Evolutionary conservation across 2,329 filamentous ascomycete genomes (phyloP).

Genomic region (Pseudodiploospora longispora): DNA sequence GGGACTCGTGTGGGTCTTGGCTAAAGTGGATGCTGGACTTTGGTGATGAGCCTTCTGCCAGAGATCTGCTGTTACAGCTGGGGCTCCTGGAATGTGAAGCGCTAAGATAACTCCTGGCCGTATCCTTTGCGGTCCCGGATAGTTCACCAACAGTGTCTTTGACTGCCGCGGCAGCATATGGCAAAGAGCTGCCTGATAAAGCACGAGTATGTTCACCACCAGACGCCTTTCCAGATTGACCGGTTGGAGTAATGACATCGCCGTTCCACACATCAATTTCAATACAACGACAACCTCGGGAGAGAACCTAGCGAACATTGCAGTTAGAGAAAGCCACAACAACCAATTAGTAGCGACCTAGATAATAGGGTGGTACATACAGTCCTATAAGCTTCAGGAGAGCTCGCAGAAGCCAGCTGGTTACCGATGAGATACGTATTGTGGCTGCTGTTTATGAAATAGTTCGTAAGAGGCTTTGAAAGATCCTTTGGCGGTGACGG

Average conservation of each 20-base stretch:
- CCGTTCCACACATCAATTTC: slow-evolving; percentile 96
- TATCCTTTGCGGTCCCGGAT: slow-evolving; percentile 17
- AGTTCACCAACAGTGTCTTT: slow-evolving; percentile 26
- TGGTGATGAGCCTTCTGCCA: slow-evolving; percentile 22
- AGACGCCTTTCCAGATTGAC: slow-evolving; percentile 26
- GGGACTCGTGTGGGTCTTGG: slow-evolving; percentile 23
- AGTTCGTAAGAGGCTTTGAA: slow-evolving; percentile 68
- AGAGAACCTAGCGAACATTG: slow-evolving; percentile 48
- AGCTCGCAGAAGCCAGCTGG: slow-evolving; percentile 71
- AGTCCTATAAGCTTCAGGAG: slow-evolving; percentile 68
- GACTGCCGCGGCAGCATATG: slow-evolving; percentile 35
- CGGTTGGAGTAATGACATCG: slow-evolving; percentile 29
- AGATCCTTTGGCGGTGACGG: slow-evolving; percentile 47
- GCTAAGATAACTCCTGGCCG: slow-evolving; percentile 18
- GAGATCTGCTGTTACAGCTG: slow-evolving; percentile 27
- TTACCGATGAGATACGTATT: slow-evolving; percentile 89
- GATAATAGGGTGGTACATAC: slow-evolving; percentile 36
- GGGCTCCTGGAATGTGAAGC: slow-evolving; percentile 31
- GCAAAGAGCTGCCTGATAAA: slow-evolving; percentile 38
- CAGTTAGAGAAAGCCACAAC: neutral
- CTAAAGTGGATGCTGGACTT: slow-evolving; percentile 21
- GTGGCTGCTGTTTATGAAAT: slow-evolving; percentile 91
- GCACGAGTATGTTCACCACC: slow-evolving; percentile 37
- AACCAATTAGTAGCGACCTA: no score
- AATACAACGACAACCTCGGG: slow-evolving; percentile 76